Base-by-base conservation (phyloP, 768 basidiomycete species). In the Lanmaoa pseudosensibilis region DNA sequence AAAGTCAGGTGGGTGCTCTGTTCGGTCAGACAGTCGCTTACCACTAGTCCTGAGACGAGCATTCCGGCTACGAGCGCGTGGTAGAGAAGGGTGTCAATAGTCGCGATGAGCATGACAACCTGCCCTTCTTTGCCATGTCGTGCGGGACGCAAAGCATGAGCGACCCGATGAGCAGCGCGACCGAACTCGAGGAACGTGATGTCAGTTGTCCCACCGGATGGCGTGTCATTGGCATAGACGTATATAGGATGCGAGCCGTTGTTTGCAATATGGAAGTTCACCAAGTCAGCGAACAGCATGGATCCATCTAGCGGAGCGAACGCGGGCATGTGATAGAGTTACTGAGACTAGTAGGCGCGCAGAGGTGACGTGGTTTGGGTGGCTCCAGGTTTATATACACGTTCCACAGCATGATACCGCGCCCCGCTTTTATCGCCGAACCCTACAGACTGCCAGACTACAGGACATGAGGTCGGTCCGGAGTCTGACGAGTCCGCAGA, bases 101-200 rank as follows among this genome's bases (percentile, higher is more conserved):
- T 66, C 13, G 75, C 74, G 15, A 76, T 57, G 25, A 75, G 43
- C 38, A 71, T 68, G 5, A 75, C 68, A 9, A 74, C 65, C 33
- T 68, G 52, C 11, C 68, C 66, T 34, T 69, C 65, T 1, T 46
- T 0, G 8, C 66, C 63, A 30, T 50, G 50, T n/a, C 58, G 55
- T 7, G 50, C 55, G 11, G 66, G 67, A 11, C 62, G 61, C 18
- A 69, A n/a, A 11, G 46, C 58, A 30, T 69, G 65, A 1, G 72
- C 72, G 4, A 68, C 63, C 19, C 74, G 67, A 40, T 74, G 71
- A 41, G 62, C 59, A 0, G 71, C 75, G n/a, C 64, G 68, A 50
- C 58, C 65, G 3, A 70, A 69, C 41, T 71, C 70, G 4, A 68
- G 57, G 46, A 54, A 62, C 0, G 58, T 47, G 25, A 71, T 61